phyloP scores from a whole-genome alignment of 177 flowering plant genomes.

The Vitis hybrid region DNA sequence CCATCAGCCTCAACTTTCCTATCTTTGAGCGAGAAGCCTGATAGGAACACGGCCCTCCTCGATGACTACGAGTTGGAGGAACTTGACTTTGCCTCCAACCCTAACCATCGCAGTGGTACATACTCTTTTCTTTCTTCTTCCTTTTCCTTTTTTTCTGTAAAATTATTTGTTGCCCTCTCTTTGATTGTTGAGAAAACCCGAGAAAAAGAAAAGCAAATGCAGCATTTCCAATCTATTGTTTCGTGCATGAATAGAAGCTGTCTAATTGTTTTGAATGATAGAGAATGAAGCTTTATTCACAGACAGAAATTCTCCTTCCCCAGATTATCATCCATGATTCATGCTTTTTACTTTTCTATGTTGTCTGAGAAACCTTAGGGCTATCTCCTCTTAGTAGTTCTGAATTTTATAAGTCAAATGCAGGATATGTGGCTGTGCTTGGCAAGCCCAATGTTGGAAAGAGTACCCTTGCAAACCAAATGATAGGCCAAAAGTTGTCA shows the following conservation, averaged over 20 bases:
- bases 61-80: slow-evolving; percentile 93
- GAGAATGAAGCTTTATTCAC: no score
- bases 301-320: no score
- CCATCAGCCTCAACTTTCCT: slow-evolving; percentile 31
- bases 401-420: slow-evolving; percentile 15
- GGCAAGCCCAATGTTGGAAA: slow-evolving; percentile 99
- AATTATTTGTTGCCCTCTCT: neutral
- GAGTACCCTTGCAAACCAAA: slow-evolving; percentile 93
- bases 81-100: slow-evolving; percentile 32
- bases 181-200: neutral
- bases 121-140: neutral
- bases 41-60: slow-evolving; percentile 67
- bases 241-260: no score
- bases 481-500: slow-evolving; percentile 92
- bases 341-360: no score
- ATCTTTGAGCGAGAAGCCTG: slow-evolving; percentile 81
- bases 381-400: neutral
- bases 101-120: slow-evolving; percentile 83
- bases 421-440: slow-evolving; percentile 93
- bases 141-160: neutral
- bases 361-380: no score
- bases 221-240: no score
- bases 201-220: no score
- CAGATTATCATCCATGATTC: no score
- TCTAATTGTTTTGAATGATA: no score